Percentiles rank a stretch among this genome's conserved stretches.
Conservation (phyloP, 345 rosid species). For the Iberis pinnata region DNA sequence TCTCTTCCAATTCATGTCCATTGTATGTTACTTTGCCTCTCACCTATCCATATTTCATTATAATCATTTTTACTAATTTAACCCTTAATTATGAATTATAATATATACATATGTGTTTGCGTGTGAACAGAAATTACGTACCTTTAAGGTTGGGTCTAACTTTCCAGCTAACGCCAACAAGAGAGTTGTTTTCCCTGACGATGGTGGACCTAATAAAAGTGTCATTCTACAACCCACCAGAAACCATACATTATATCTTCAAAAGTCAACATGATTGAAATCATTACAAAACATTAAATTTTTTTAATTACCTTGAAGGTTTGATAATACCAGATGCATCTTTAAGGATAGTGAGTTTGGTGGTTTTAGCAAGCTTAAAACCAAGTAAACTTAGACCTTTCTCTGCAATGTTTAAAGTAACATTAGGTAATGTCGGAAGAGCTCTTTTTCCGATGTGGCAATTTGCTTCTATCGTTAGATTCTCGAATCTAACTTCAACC, state of each 20-base stretch:
- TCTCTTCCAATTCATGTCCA: slow-evolving; percentile 60
- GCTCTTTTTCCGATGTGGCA: slow-evolving; percentile 84
- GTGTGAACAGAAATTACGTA: slow-evolving; percentile 7
- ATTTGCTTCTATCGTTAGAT: slow-evolving; percentile 62
- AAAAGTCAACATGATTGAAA: slow-evolving; percentile 8
- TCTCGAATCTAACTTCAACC: slow-evolving; percentile 73
- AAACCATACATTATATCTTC: neutral
- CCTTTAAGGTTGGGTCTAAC: slow-evolving; percentile 60
- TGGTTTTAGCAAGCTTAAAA: slow-evolving; percentile 44
- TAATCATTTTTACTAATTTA: neutral
- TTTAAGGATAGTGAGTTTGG: slow-evolving; percentile 70
- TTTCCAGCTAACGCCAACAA: slow-evolving; percentile 75
- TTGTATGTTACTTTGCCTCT: slow-evolving; percentile 62
- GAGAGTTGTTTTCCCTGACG: slow-evolving; percentile 84
- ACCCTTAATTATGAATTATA: no score
- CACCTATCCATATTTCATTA: slow-evolving; percentile 37
- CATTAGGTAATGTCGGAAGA: slow-evolving; percentile 76
- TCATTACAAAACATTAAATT: neutral
- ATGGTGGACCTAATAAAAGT: slow-evolving; percentile 75
- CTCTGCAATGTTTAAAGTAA: slow-evolving; percentile 56
- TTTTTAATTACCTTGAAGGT: slow-evolving; percentile 56
- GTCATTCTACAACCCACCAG: slow-evolving; percentile 48
- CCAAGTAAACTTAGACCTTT: slow-evolving; percentile 53
- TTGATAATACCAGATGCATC: slow-evolving; percentile 67
- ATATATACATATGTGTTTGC: neutral